phyloP scores from a whole-genome alignment of 306 rosid species.

The Alnus rubra region DNA sequence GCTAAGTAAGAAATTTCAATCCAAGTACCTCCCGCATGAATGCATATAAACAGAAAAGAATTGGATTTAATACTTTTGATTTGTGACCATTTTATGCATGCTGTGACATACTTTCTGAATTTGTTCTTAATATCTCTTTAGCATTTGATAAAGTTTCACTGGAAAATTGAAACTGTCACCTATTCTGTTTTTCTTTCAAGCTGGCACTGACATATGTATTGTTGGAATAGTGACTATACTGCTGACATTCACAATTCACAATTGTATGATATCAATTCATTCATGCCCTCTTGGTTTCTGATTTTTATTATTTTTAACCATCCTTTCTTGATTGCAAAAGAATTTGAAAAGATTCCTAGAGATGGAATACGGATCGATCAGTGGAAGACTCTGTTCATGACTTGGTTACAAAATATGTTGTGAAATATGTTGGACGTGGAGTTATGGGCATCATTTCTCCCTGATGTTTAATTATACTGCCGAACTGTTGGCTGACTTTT shows the following conservation, averaged over 20 bases:
- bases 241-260: neutral
- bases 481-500: neutral
- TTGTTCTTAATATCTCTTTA: neutral
- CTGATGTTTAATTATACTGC: neutral
- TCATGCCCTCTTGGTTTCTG: neutral
- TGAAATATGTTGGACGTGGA: neutral
- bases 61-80: neutral
- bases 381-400: neutral
- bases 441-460: neutral
- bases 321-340: neutral
- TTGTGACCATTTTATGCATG: neutral
- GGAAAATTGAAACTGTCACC: neutral
- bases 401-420: neutral
- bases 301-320: neutral
- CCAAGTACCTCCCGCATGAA: neutral
- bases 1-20: neutral
- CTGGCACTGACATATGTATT: neutral
- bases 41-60: neutral
- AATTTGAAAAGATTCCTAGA: neutral
- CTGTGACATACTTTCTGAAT: neutral
- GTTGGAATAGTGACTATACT: neutral
- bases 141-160: neutral
- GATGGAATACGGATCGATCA: neutral
- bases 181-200: neutral
- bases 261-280: neutral